phyloP scores from a whole-genome alignment of 1,284 basidiomycete species.

The Leccinum fuscescens region DNA sequence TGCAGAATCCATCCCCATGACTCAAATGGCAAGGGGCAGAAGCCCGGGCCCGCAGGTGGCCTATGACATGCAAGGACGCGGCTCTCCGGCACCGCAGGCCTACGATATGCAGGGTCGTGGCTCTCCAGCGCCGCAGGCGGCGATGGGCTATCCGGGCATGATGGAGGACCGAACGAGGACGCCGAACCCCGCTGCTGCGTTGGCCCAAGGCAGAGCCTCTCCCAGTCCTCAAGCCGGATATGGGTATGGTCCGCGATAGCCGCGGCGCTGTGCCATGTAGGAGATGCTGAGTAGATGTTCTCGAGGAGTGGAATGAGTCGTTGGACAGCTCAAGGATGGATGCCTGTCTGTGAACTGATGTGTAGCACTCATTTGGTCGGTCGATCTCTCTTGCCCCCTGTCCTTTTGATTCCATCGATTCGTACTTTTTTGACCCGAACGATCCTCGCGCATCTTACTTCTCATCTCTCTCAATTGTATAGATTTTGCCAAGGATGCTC shows the following conservation, averaged over 20 bases:
- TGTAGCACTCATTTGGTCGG: slow-evolving; percentile 30
- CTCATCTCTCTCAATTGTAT: slow-evolving; percentile 13
- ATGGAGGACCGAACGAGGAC: slow-evolving; percentile 34
- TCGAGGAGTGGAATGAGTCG: slow-evolving; percentile 8
- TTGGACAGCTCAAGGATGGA: slow-evolving; percentile 12
- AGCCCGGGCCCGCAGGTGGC: slow-evolving; percentile 43
- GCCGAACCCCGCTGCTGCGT: slow-evolving; percentile 26
- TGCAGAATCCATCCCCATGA: slow-evolving; percentile 75
- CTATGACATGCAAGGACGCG: slow-evolving; percentile 34
- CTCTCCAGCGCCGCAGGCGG: slow-evolving; percentile 40
- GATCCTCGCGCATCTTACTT: slow-evolving; percentile 21
- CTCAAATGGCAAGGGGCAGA: slow-evolving; percentile 54
- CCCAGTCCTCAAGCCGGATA: slow-evolving; percentile 51
- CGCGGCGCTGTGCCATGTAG: background rate
- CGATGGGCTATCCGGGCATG: slow-evolving; percentile 27
- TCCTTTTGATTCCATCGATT: slow-evolving; percentile 5
- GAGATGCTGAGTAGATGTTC: slow-evolving; percentile 6
- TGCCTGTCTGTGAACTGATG: slow-evolving; percentile 16
- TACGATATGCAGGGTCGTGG: slow-evolving; percentile 36
- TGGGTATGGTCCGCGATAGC: slow-evolving; percentile 33
- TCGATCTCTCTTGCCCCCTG: slow-evolving; percentile 10
- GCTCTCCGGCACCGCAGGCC: slow-evolving; percentile 39
- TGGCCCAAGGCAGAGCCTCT: slow-evolving; percentile 39
- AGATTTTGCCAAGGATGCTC: slow-evolving; percentile 24
- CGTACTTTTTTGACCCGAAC: slow-evolving; percentile 6